Base-by-base conservation (phyloP, 768 basidiomycete genomes). In the Boletus rubescentipes region DNA sequence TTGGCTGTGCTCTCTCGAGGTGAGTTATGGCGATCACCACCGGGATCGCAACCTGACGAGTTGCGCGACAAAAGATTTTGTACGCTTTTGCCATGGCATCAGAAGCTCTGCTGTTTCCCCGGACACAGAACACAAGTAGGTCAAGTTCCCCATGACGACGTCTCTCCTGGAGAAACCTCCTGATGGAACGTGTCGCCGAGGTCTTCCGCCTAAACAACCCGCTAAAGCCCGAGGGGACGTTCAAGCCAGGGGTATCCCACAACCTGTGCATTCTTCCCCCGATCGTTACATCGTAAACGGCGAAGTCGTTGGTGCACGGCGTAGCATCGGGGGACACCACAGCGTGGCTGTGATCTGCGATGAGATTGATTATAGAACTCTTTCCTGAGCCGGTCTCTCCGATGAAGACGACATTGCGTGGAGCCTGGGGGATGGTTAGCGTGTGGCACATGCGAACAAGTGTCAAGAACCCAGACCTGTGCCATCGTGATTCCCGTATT, bases 361-460 rank as follows among this genome's bases (percentile, higher is more conserved):
- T 57, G 64, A 79, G 71, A 46, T 78, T 79, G 54, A 79, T 64
- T 20, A 78, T 59, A 0, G 74, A 76, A 55, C 75, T 76, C 59
- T 79, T 79, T 10, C 73, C 68, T 1, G 59, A 54, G 38, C 68
- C 70, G 1, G 57, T 64, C 43, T 70, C 70, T 30, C 70, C 72
- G 44, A 79, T 75, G 50, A 65, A 75, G 35, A 68, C 67, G 45
- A 58, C 71, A 7, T 77, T 73, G 48, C 64, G 64, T 12, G 10
- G 52, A 18, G 20, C 39, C 63, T 63, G 41, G 29, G 46, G 38
- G 40, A 23, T 15, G 18, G 37, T 60, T 3, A 63, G 57, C 35
- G 16, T 30, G 48, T 9, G 34, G 5, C 21, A 36, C 3, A 15
- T 16, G 21, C 12, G 47, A 23, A 9, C 26, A 41, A 34, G 3